A percentile compares a stretch with the other conserved stretches of the same genome.
phyloP scores from a whole-genome alignment of 441 rosid genomes.

The Jatropha multifida region DNA sequence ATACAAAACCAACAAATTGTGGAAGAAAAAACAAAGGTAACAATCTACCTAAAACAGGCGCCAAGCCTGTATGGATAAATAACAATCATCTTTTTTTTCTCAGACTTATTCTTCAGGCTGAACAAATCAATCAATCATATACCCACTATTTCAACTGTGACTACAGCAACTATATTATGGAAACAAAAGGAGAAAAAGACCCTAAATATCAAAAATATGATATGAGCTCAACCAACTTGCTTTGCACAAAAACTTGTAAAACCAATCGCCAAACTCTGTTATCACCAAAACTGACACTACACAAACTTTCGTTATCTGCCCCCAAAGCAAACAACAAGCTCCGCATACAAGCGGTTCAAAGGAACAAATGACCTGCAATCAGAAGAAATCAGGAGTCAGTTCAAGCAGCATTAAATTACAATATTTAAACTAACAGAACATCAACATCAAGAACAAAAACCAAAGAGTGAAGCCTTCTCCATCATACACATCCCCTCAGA shows the following conservation, averaged over 20 bases:
- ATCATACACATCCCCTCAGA: too few relatives aligned
- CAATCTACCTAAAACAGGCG: constrained; percentile 13
- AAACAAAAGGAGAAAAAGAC: neutral
- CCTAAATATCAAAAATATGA: neutral
- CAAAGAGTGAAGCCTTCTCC: too few relatives aligned
- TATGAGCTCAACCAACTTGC: constrained; percentile 14
- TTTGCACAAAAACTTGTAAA: neutral
- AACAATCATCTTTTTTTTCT: neutral
- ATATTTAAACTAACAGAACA: neutral
- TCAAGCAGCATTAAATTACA: neutral
- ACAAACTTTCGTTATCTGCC: constrained; percentile 27
- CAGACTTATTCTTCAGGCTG: constrained; percentile 16
- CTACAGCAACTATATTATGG: constrained; percentile 16
- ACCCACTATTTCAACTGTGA: constrained; percentile 24
- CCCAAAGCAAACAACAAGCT: constrained; percentile 22
- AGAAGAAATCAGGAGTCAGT: constrained; percentile 9
- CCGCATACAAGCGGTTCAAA: constrained; percentile 3
- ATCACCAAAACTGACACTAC: constrained; percentile 9
- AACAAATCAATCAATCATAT: constrained; percentile 36
- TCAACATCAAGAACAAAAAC: neutral
- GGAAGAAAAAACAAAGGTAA: neutral
- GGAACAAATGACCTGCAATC: constrained; percentile 33
- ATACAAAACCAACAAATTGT: constrained; percentile 20
- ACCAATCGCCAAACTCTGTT: constrained; percentile 22
- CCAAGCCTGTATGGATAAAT: constrained; percentile 3